Conservation (phyloP, 75 land plant genomes). For the Pinus taeda region DNA sequence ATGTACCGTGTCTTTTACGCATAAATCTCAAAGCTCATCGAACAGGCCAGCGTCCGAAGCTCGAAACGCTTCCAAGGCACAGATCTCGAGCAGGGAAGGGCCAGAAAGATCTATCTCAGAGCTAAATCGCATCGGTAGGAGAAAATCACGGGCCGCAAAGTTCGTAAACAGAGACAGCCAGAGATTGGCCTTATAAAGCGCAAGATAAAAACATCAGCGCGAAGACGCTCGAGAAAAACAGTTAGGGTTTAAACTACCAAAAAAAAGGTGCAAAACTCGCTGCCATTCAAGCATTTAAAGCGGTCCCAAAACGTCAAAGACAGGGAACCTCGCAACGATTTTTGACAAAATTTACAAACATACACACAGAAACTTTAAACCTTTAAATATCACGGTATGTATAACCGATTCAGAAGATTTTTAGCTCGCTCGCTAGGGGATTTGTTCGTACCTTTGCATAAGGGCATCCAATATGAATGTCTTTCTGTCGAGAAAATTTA, state of each 20-base stretch:
- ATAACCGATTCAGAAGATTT: background rate
- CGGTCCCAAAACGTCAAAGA: background rate
- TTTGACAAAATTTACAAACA: background rate
- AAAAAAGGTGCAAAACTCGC: background rate
- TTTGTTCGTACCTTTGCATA: background rate
- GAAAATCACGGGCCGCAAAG: background rate
- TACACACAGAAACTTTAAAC: background rate
- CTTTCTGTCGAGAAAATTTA: background rate
- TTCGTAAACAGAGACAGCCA: background rate
- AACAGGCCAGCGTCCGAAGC: background rate
- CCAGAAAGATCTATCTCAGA: background rate
- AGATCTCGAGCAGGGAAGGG: background rate
- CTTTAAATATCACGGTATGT: background rate
- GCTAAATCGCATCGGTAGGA: background rate
- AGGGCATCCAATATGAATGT: background rate
- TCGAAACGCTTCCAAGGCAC: background rate
- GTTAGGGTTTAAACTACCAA: slow-evolving; percentile 8
- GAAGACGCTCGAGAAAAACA: background rate
- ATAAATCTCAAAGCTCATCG: background rate
- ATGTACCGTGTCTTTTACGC: background rate
- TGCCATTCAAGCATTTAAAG: background rate
- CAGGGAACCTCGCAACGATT: background rate
- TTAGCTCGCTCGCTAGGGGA: background rate
- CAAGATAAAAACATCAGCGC: background rate
- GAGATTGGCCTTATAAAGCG: background rate